phyloP scores from a whole-genome alignment of 768 basidiomycete genomes.

The Wakefieldia striispora region DNA sequence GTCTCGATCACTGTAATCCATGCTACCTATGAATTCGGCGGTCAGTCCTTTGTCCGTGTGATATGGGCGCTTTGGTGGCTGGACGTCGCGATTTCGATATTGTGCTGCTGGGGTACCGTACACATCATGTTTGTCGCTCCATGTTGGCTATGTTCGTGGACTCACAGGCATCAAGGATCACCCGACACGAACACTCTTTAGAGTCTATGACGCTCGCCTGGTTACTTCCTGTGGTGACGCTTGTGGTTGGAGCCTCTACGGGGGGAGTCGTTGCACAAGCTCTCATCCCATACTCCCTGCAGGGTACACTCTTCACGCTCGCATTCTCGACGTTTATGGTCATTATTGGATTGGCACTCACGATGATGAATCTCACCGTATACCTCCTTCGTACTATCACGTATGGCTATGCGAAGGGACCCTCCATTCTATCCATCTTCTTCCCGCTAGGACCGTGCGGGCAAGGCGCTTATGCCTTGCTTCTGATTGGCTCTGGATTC shows the following conservation, averaged over 20 bases:
- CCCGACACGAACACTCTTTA: constrained; percentile 56
- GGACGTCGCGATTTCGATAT: constrained; percentile 51
- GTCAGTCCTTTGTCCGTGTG: constrained; percentile 48
- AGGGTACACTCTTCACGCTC: constrained; percentile 54
- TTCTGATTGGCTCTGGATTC: constrained; percentile 54
- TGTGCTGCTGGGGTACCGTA: constrained; percentile 60
- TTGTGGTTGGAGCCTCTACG: constrained; percentile 67
- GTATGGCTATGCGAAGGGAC: constrained; percentile 50
- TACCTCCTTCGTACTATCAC: constrained; percentile 61
- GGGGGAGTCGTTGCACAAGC: constrained; percentile 58
- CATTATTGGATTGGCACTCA: constrained; percentile 53
- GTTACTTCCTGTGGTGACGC: constrained; percentile 75
- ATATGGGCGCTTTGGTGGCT: constrained; percentile 73
- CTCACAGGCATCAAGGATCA: constrained; percentile 40
- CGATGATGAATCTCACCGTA: constrained; percentile 64
- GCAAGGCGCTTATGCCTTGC: constrained; percentile 58
- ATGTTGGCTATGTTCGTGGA: constrained; percentile 14
- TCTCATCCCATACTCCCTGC: constrained; percentile 42
- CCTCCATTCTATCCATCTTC: constrained; percentile 55
- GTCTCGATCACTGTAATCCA: constrained; percentile 47
- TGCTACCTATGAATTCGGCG: constrained; percentile 46
- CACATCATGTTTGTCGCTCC: constrained; percentile 59
- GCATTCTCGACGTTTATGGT: constrained; percentile 55
- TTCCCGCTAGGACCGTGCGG: constrained; percentile 75
- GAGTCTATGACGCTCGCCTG: constrained; percentile 59